Evolutionary conservation across 2,329 filamentous ascomycete species (phyloP).

Genomic region (Fusarium mundagurra): DNA sequence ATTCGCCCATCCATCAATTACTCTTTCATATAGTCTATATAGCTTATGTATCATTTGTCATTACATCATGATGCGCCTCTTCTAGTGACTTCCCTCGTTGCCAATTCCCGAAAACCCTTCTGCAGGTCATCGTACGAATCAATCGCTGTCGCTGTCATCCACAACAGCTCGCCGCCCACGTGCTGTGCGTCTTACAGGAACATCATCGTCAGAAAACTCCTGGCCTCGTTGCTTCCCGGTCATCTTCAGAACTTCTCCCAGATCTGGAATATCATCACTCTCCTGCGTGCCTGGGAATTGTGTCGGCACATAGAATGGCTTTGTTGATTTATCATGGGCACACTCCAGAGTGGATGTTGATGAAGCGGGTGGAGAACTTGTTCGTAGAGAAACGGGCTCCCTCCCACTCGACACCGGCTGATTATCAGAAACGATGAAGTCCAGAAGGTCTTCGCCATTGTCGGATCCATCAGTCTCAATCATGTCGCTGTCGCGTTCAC

Average conservation of each 20-base stretch:
- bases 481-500: slow-evolving; percentile 59
- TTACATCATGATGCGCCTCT: slow-evolving; percentile 10
- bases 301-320: slow-evolving; percentile 52
- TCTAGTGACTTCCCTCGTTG: neutral
- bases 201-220: slow-evolving; percentile 34
- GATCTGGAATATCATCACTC: slow-evolving; percentile 51
- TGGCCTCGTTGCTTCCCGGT: neutral
- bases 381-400: slow-evolving; percentile 45
- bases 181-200: slow-evolving; percentile 21
- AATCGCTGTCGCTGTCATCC: slow-evolving; percentile 46
- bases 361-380: slow-evolving; percentile 32
- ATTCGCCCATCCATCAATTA: slow-evolving; percentile 29
- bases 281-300: slow-evolving; percentile 54
- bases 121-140: slow-evolving; percentile 31
- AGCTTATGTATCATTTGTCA: slow-evolving; percentile 26
- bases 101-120: neutral
- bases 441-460: slow-evolving; percentile 59
- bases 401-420: slow-evolving; percentile 50
- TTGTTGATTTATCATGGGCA: slow-evolving; percentile 20
- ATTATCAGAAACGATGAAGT: slow-evolving; percentile 67
- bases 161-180: slow-evolving; percentile 45
- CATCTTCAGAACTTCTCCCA: slow-evolving; percentile 44
- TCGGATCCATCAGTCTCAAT: slow-evolving; percentile 59
- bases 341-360: slow-evolving; percentile 29
- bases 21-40: slow-evolving; percentile 23